A percentile compares a stretch with the other conserved stretches of the same genome.
Conservation (phyloP, 345 rosid species). For the Gossypium mustelinum region DNA sequence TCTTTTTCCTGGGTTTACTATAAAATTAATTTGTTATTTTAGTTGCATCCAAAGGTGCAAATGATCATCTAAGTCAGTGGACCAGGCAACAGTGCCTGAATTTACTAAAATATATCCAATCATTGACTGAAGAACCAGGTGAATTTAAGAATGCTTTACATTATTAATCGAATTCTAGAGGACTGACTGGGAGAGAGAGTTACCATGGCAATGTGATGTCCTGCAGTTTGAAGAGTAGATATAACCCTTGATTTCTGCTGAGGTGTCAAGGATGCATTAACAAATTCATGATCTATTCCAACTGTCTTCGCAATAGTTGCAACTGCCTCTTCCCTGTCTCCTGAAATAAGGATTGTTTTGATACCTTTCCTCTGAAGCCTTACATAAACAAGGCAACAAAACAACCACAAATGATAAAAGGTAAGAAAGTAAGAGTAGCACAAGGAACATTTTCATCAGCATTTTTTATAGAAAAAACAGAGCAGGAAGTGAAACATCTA, state of each 20-base stretch:
- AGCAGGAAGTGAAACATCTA: not conserved
- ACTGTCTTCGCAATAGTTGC: slow-evolving; percentile 68
- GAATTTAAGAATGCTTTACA: not conserved
- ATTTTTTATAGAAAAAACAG: not conserved
- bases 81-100: not conserved
- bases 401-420: not conserved
- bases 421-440: not conserved
- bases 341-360: slow-evolving; percentile 77
- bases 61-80: not conserved
- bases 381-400: slow-evolving; percentile 18
- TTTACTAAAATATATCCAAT: not conserved
- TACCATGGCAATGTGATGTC: slow-evolving; percentile 90
- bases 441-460: not conserved
- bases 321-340: slow-evolving; percentile 98
- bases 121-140: not conserved
- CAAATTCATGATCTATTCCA: slow-evolving; percentile 55
- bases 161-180: not conserved
- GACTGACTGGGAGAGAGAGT: not conserved
- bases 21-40: not conserved
- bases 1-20: not conserved
- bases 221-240: slow-evolving; percentile 71
- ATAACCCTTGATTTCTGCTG: slow-evolving; percentile 65
- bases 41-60: not conserved
- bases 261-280: slow-evolving; percentile 72
- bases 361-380: slow-evolving; percentile 84